Percentiles rank a stretch among this genome's conserved stretches.
These are phyloP conservation scores for Pyrus hybrid DNA, from an alignment of 331 rosid species.

Conservation along the genomic window DNA sequence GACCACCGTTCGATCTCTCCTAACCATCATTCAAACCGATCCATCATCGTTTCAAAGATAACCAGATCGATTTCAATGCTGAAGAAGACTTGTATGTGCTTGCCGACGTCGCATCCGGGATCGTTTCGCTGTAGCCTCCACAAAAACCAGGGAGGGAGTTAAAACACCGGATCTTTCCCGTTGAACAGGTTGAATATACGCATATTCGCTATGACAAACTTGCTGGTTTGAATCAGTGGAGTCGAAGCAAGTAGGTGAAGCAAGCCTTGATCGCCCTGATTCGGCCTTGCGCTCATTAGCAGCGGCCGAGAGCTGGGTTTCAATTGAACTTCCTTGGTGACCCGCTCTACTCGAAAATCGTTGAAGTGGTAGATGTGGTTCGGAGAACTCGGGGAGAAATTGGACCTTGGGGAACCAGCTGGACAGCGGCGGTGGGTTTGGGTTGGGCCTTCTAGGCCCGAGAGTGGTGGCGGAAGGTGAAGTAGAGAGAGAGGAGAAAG, in stretches of 20 bases:
- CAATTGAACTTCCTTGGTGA: no score
- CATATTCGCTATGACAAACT: slow-evolving; percentile 16
- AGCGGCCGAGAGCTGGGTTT: no score
- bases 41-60: slow-evolving; percentile 39
- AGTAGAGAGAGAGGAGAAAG: no score
- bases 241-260: not conserved
- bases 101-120: slow-evolving; percentile 75
- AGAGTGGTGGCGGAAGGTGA: no score
- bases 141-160: slow-evolving; percentile 26
- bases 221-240: not conserved
- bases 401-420: no score
- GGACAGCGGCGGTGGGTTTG: no score
- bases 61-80: slow-evolving; percentile 35
- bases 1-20: slow-evolving; percentile 64
- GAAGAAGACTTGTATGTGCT: slow-evolving; percentile 76
- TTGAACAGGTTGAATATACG: slow-evolving; percentile 62
- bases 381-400: no score
- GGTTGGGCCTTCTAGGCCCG: no score
- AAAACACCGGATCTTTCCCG: slow-evolving; percentile 29
- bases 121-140: slow-evolving; percentile 84
- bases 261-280: no score
- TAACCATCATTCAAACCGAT: slow-evolving; percentile 22
- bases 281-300: no score
- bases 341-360: no score
- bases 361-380: no score